Evolutionary conservation across 495 filamentous ascomycete genomes (phyloP).

Genomic region (Parathielavia hyrcaniae): DNA sequence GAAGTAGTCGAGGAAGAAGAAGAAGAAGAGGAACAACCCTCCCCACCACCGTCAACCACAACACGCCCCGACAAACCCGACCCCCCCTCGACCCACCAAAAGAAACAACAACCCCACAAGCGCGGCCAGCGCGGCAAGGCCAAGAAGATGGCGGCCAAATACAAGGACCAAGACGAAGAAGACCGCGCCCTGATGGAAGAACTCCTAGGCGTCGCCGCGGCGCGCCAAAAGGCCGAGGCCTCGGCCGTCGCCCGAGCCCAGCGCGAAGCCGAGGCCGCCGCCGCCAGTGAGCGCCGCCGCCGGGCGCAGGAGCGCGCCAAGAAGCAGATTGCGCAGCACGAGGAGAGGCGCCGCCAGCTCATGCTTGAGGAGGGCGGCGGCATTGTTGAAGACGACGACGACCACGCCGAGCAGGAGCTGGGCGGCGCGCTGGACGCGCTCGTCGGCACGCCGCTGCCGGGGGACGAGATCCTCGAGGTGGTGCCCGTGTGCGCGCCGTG

Average conservation of each 20-base stretch:
- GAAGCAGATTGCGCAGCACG: conserved; percentile 55
- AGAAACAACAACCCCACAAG: conserved; percentile 42
- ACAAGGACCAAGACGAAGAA: conserved; percentile 90
- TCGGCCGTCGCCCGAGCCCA: conserved; percentile 47
- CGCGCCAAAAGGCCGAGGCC: conserved; percentile 46
- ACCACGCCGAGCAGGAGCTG: conserved; percentile 44
- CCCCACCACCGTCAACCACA: conserved; percentile 1
- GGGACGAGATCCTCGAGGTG: conserved; percentile 83
- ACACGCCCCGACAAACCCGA: not conserved
- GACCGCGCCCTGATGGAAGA: conserved; percentile 77
- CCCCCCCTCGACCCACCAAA: conserved; percentile 15
- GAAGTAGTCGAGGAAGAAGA: not conserved
- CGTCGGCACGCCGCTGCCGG: conserved; percentile 67
- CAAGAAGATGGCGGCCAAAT: conserved; percentile 84
- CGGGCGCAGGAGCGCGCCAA: conserved; percentile 72
- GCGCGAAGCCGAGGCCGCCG: conserved; percentile 55
- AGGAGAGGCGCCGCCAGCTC: conserved; percentile 51
- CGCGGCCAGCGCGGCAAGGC: conserved; percentile 80
- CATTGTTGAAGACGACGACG: conserved; percentile 1
- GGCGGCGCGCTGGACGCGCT: conserved; percentile 63
- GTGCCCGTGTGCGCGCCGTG: conserved; percentile 91
- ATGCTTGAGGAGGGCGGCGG: conserved; percentile 47
- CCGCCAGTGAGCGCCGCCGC: conserved; percentile 61
- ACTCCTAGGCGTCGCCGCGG: conserved; percentile 67
- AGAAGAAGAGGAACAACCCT: conserved; percentile 15